phyloP scores from a whole-genome alignment of 2,329 filamentous ascomycete species.

The Colletotrichum tabaci region DNA sequence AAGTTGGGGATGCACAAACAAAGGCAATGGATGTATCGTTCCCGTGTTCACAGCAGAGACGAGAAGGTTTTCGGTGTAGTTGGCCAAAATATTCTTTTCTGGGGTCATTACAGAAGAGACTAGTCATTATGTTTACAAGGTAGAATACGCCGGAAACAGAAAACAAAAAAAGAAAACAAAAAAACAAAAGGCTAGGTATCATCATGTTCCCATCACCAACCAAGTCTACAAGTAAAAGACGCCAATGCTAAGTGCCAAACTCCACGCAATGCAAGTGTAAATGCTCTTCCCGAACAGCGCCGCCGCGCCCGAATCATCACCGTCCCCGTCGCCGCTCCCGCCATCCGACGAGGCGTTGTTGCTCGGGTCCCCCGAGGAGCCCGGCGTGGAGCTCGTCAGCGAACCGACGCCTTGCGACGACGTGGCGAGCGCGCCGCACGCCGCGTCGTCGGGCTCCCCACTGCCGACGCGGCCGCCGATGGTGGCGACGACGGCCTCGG shows the following conservation, averaged over 20 bases:
- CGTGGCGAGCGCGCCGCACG: slow-evolving; percentile 25
- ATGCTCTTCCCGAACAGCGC: neutral
- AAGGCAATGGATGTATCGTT: neutral
- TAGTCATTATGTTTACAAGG: slow-evolving; percentile 11
- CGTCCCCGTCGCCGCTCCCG: neutral
- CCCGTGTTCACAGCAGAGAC: neutral
- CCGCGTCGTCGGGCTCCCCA: slow-evolving; percentile 28
- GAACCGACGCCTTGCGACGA: slow-evolving; percentile 28
- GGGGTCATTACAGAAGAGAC: slow-evolving; percentile 11
- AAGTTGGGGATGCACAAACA: too few relatives aligned
- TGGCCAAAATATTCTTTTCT: neutral
- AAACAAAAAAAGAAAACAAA: neutral
- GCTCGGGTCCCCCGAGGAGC: slow-evolving; percentile 26
- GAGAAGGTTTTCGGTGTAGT: neutral
- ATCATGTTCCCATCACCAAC: slow-evolving; percentile 4
- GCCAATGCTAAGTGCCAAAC: slow-evolving; percentile 35
- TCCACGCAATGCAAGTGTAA: slow-evolving; percentile 38
- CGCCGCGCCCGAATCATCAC: slow-evolving; percentile 10
- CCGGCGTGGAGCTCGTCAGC: slow-evolving; percentile 27
- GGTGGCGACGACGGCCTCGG: slow-evolving; percentile 34
- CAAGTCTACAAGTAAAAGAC: slow-evolving; percentile 22
- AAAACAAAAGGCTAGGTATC: slow-evolving; percentile 31
- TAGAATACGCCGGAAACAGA: neutral
- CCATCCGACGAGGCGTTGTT: slow-evolving; percentile 28
- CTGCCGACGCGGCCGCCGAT: slow-evolving; percentile 29